These are phyloP conservation scores for Murraya koenigii DNA, from an alignment of 345 rosid genomes.

Conservation along the genomic window DNA sequence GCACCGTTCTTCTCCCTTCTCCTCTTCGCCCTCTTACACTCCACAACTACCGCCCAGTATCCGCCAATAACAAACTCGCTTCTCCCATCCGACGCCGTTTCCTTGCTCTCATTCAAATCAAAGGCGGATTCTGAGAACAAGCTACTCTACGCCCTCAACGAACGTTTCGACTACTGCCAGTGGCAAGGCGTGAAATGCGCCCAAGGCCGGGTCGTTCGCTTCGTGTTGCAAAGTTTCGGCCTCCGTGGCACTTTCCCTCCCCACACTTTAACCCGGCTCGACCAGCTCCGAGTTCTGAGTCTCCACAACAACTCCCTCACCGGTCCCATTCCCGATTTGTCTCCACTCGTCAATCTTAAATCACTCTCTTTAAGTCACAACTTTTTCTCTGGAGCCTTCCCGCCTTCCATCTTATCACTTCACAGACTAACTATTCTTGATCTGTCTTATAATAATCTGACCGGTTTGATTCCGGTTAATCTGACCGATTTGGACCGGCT, in stretches of 20 bases:
- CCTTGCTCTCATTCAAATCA: slow-evolving; percentile 78
- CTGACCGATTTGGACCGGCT: slow-evolving; percentile 52
- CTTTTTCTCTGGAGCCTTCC: slow-evolving; percentile 69
- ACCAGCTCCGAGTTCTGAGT: slow-evolving; percentile 84
- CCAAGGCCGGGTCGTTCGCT: slow-evolving; percentile 80
- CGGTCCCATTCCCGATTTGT: slow-evolving; percentile 83
- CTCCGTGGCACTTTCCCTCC: slow-evolving; percentile 73
- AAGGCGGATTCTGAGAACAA: slow-evolving; percentile 77
- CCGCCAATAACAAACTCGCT: slow-evolving; percentile 38
- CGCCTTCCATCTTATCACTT: slow-evolving; percentile 57
- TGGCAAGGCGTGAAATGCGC: slow-evolving; percentile 90
- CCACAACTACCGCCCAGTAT: slow-evolving; percentile 17
- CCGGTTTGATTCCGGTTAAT: slow-evolving; percentile 59
- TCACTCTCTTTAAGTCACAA: slow-evolving; percentile 62
- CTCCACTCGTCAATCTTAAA: slow-evolving; percentile 66
- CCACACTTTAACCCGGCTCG: slow-evolving; percentile 66
- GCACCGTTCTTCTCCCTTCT: neutral
- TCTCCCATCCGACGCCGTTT: slow-evolving; percentile 66
- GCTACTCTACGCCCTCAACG: slow-evolving; percentile 65
- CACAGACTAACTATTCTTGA: slow-evolving; percentile 61
- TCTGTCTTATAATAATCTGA: slow-evolving; percentile 47
- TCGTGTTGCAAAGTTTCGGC: slow-evolving; percentile 44
- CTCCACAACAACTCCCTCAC: slow-evolving; percentile 77
- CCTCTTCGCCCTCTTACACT: slow-evolving; percentile 15
- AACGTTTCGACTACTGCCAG: slow-evolving; percentile 89